Evolutionary conservation across 163 green algal genomes (phyloP), one percentile per base, ranked within the genome.

Genomic region (Volvox carteri): DNA sequence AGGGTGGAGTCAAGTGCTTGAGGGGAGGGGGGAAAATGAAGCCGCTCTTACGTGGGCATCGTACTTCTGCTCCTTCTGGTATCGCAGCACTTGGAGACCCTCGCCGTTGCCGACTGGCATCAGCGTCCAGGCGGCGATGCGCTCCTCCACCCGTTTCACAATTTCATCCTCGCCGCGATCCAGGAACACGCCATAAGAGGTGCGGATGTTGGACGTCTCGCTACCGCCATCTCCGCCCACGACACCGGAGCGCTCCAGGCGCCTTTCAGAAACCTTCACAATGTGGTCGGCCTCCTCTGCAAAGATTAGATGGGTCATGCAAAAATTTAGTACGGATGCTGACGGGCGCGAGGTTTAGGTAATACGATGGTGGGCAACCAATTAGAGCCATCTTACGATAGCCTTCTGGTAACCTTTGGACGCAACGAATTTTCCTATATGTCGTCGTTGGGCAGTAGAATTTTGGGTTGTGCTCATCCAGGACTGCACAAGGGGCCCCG

Each of bases 61-160:
- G 37, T 96, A 97, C 86, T 96, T 92, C 89, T 94, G 86, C 14
- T 87, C 88, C 9, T 92, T 73, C 23, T 93, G 76, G 83, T 96
- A 97, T 16, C 83, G 85, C 35, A 95, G 88, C 52, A 97, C 92
- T 84, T 97, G 95, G 46, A 97, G 86, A 25, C 94, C 92, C 89
- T 96, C 95, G 58, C 95, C 95, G 65, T 97, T 93, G 33, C 83
- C 85, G 33, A 90, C 91, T 0, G 95, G 93, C 78, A 96, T 91
- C 65, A 97, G 87, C 28, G 93, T 94, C 94, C 91, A 96, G 19
- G 90, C 87, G 0, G 95, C 86, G 30, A 96, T 92, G n/a, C 95
- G 90, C 30, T 93, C 68, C 88, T 97, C 95, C 35, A 97, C 93
- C 21, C 90, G 74, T 39, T 88, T 42, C 0, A 96, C 52, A 11